phyloP scores from a whole-genome alignment of 2,329 filamentous ascomycete genomes.

The Paraphaeosphaeria sporulosa region DNA sequence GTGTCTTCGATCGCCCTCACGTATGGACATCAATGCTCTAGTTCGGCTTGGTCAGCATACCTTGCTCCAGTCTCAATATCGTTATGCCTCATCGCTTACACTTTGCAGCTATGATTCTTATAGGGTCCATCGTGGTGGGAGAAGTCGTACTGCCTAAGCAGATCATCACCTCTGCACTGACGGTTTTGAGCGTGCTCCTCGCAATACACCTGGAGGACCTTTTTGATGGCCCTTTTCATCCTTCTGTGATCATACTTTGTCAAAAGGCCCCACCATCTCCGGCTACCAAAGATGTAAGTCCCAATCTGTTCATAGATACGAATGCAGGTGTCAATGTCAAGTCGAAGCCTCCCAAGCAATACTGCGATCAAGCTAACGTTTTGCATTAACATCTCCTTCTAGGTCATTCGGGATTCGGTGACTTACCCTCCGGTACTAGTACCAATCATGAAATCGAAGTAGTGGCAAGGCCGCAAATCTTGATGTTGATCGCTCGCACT shows the following conservation, averaged over 20 bases:
- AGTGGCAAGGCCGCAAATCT: background rate
- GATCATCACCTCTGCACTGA: background rate
- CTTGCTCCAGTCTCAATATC: background rate
- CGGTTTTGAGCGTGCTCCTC: background rate
- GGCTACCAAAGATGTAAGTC: background rate
- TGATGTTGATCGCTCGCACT: background rate
- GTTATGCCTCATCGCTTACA: background rate
- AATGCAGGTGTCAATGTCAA: conserved; percentile 5
- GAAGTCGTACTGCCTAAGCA: conserved; percentile 5
- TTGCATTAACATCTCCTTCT: background rate
- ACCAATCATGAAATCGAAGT: conserved; percentile 7
- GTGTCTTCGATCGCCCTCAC: conserved; percentile 1
- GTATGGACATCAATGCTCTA: background rate
- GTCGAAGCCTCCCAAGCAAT: conserved; percentile 9
- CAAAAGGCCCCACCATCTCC: conserved; percentile 1
- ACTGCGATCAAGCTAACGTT: conserved; percentile 1
- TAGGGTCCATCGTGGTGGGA: conserved; percentile 2
- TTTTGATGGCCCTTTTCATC: background rate
- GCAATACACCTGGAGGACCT: background rate
- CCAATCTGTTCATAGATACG: background rate
- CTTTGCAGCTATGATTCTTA: conserved; percentile 6
- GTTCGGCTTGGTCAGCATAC: background rate
- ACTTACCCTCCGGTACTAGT: conserved; percentile 11
- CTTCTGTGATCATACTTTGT: conserved; percentile 2
- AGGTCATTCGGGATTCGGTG: background rate